Base-by-base conservation (phyloP, 345 rosid genomes). In the Mercurialis annua region DNA sequence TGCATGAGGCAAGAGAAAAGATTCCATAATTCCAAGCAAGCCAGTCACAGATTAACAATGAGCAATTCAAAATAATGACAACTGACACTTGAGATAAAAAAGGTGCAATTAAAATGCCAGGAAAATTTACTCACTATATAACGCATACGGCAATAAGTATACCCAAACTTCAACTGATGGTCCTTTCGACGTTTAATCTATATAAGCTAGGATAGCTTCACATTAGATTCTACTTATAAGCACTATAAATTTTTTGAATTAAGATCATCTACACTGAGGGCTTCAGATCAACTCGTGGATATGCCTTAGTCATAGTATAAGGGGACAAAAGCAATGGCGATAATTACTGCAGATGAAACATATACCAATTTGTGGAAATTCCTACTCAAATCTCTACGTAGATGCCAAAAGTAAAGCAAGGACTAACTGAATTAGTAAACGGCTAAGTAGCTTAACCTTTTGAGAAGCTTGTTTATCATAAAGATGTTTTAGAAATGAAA, bases 381-480 rank as follows among this genome's bases (percentile, higher is more conserved):
- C n/a, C 20, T 33, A 12, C 12, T 33, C 5, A 23, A 12, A 49
- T 15, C 44, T 11, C 7, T 21, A 10, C 21, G 40, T 14, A 10
- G 50, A 46, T 29, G 27, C 11, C 12, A 33, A 49, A 31, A 49
- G 18, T 24, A 66, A 30, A 20, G 59, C 16, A 29, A 66, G 1
- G 4, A 34, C 49, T 24, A 17, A 33, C 16, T 44, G 50, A 54
- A 70, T 31, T 2, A 8, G 1, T 36, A 8, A 17, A 57, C 8
- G 12, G 38, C 17, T 43, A 40, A 12, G 36, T 5, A 23, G 33
- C 14, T 64, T 59, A 70, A 86, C 99, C 91, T 94, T 91, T 60
- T 86, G 83, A 15, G 95, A 94, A 68, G 83, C 81, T 80, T 82
- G 86, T 67, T 78, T 86, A 79, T 91, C 97, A 66, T 87, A 91